Evolutionary conservation across 768 basidiomycete genomes (phyloP), one percentile per base, ranked within the genome.

Genomic region (Tylopilus plumbeoviolaceoides): DNA sequence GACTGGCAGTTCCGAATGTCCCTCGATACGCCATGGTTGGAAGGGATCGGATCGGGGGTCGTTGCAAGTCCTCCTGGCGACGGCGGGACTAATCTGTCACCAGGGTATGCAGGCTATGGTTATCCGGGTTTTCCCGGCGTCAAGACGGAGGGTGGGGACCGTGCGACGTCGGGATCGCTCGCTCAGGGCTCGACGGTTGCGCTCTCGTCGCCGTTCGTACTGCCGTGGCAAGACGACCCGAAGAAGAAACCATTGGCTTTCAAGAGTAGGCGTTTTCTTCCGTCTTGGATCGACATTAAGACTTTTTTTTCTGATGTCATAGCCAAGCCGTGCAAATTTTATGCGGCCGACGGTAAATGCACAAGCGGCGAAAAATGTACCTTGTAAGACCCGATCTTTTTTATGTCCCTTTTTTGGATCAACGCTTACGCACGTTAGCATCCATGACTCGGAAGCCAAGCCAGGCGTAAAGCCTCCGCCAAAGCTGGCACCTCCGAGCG

Each of bases 251-350:
- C 56, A 3, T 40, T 64, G 14, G 65, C 62, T 5, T 67, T 64
- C 20, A 71, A 64, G 54, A 71, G 68, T 71, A 47, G 50, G 67
- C 53, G 3, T 9, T 7, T 45, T 11, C 18, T 47, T 23, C 30
- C 30, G 46, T 38, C 41, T 44, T 20, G 4, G 4, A 10, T 17
- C 8, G 6, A 12, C 6, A 7, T 51, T 8, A 30, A 4, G 5
- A 4, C 27, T 8, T n/a, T 33, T 14, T 20, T 53, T 41, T 47
- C 25, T 40, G 46, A 48, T 40, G 45, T 47, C 21, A 18, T 9
- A 85, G 83, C 82, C 1, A 84, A 84, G 53, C 78, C 77, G 25
- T 85, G 83, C 66, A 81, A 78, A 62, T 84, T 79, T 61, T 81
- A 73, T 59, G 69, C 68, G 25, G 57, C 66, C 2, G 76, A 72